Conservation (phyloP, 208 protist species). For the Ichthyophonus hoferi region DNA sequence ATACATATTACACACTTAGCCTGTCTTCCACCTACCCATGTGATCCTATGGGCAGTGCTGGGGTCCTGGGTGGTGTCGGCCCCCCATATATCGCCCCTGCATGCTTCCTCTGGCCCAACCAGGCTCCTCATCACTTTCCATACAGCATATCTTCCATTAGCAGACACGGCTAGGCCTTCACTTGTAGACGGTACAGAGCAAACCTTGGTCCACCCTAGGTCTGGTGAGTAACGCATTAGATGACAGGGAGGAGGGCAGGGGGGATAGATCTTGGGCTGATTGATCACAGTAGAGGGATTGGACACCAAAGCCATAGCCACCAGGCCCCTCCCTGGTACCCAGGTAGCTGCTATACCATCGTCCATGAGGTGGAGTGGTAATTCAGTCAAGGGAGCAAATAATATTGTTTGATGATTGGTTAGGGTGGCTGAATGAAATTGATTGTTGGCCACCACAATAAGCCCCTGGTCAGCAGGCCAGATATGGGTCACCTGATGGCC, state of each 20-base stretch:
- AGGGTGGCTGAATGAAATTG: background rate
- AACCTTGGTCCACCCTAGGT: background rate
- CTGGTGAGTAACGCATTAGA: background rate
- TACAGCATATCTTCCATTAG: background rate
- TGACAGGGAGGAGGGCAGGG: background rate
- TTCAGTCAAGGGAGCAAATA: background rate
- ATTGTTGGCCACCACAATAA: background rate
- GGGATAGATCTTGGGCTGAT: background rate
- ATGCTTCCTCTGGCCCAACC: background rate
- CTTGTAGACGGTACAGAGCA: background rate
- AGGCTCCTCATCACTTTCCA: background rate
- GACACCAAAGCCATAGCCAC: background rate
- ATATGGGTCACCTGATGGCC: background rate
- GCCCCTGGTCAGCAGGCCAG: background rate
- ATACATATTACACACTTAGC: too few species aligned
- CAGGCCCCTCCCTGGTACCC: background rate
- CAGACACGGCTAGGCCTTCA: background rate
- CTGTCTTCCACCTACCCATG: background rate
- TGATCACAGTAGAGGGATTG: background rate
- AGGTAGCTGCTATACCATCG: background rate
- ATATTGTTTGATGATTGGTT: background rate
- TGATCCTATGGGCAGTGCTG: background rate
- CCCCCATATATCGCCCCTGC: background rate
- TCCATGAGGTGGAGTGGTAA: background rate
- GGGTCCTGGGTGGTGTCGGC: background rate